Percentiles rank a stretch among this genome's conserved stretches.
Conservation (phyloP, 768 basidiomycete species). For the Mycena capillaripes region DNA sequence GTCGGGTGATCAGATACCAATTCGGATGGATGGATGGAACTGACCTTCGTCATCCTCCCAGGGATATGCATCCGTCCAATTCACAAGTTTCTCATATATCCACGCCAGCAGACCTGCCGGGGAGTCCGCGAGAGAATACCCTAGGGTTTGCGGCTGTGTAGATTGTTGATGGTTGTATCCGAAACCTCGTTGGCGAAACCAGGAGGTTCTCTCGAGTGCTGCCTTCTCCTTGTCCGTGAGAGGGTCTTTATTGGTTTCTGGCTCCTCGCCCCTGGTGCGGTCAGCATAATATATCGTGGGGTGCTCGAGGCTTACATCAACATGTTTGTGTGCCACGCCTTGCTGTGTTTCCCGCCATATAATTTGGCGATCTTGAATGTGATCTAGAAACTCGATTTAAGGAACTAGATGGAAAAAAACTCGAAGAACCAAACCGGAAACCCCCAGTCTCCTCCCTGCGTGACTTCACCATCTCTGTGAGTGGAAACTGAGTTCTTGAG, state of each 20-base stretch:
- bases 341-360: conserved; percentile 22
- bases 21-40: neutral
- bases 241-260: neutral
- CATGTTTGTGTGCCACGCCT: conserved; percentile 28
- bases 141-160: conserved; percentile 22
- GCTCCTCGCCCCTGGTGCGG: neutral
- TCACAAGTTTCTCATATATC: conserved; percentile 29
- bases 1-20: neutral
- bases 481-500: neutral
- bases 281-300: neutral
- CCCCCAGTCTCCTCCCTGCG: conserved; percentile 9
- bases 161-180: neutral
- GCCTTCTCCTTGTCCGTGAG: conserved; percentile 13
- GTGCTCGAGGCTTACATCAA: neutral
- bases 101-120: conserved; percentile 19
- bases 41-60: conserved; percentile 28
- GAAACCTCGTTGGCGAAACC: neutral
- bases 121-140: conserved; percentile 26
- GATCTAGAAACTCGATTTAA: neutral
- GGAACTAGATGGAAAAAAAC: neutral
- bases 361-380: conserved; percentile 15
- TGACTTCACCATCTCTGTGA: neutral
- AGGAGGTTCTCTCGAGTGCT: neutral
- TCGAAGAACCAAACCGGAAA: neutral
- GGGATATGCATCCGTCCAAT: conserved; percentile 13